A percentile compares a stretch with the other conserved stretches of the same genome.
Conservation (phyloP, 306 rosid species). For the Vachellia pachyceras region DNA sequence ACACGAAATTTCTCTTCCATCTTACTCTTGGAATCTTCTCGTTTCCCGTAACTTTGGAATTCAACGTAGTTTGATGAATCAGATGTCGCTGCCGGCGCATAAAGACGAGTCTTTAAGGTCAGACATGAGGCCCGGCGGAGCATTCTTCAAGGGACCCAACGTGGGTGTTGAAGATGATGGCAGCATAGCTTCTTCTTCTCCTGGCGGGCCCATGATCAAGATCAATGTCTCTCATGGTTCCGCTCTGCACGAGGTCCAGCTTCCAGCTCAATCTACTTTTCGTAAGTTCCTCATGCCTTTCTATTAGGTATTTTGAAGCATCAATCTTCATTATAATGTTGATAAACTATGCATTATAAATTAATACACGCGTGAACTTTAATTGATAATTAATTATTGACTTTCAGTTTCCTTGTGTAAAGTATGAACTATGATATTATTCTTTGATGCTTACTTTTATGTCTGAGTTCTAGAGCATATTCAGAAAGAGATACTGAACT, state of each 20-base stretch:
- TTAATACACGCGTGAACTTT: background rate
- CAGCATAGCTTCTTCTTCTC: constrained; percentile 1
- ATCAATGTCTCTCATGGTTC: constrained; percentile 45
- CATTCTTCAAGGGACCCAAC: background rate
- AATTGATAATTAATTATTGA: background rate
- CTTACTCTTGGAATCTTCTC: background rate
- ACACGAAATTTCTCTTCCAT: background rate
- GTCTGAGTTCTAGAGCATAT: background rate
- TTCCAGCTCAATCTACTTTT: constrained; percentile 58
- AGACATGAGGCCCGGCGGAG: constrained; percentile 10
- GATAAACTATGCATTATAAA: background rate
- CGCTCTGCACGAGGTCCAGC: constrained; percentile 46
- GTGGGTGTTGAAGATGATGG: background rate
- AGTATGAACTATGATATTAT: background rate
- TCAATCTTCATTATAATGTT: background rate
- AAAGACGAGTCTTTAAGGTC: background rate
- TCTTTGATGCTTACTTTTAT: constrained; percentile 18
- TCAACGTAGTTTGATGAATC: too few relatives aligned
- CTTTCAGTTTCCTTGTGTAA: background rate
- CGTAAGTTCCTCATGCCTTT: constrained; percentile 43
- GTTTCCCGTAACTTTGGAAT: background rate
- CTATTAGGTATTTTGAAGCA: background rate
- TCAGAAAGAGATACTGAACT: constrained; percentile 15
- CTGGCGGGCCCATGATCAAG: constrained; percentile 45
- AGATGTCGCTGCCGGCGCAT: background rate